Conservation (phyloP, 2,329 filamentous ascomycete genomes). For the Phoma sp. region DNA sequence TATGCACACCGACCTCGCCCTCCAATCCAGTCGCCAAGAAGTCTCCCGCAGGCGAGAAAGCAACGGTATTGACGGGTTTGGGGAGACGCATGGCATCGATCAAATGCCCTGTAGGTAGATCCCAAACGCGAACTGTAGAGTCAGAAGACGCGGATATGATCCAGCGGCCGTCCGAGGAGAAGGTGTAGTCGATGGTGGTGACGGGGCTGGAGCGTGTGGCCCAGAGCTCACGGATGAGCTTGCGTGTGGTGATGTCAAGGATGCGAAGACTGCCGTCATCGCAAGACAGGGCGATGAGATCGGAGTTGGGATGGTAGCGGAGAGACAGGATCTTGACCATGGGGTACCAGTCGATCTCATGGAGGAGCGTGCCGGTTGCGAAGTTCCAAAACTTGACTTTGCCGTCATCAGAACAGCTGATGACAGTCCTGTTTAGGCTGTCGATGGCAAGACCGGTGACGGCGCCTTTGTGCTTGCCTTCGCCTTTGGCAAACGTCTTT, state of each 20-base stretch:
- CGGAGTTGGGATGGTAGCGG: slow-evolving; percentile 81
- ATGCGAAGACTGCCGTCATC: slow-evolving; percentile 88
- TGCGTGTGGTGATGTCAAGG: slow-evolving; percentile 88
- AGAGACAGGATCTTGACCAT: slow-evolving; percentile 78
- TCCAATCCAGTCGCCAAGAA: slow-evolving; percentile 90
- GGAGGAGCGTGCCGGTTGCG: slow-evolving; percentile 75
- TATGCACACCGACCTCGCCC: slow-evolving; percentile 82
- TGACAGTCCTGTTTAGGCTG: slow-evolving; percentile 81
- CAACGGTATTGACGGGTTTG: slow-evolving; percentile 79
- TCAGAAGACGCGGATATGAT: slow-evolving; percentile 87
- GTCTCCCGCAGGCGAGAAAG: slow-evolving; percentile 89
- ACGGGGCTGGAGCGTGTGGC: slow-evolving; percentile 54
- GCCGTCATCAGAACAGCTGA: slow-evolving; percentile 88
- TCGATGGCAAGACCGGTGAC: slow-evolving; percentile 90
- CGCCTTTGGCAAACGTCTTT: slow-evolving; percentile 54
- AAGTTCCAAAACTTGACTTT: slow-evolving; percentile 99
- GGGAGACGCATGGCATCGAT: slow-evolving; percentile 88
- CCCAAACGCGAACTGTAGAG: slow-evolving; percentile 84
- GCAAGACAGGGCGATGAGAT: slow-evolving; percentile 86
- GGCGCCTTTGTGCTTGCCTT: slow-evolving; percentile 78
- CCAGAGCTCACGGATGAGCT: slow-evolving; percentile 91
- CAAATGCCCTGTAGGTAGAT: slow-evolving; percentile 91
- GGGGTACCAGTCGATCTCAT: slow-evolving; percentile 83
- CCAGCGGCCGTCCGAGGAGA: slow-evolving; percentile 94
- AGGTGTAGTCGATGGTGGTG: slow-evolving; percentile 57